Percentiles rank a stretch among this genome's conserved stretches.
phyloP scores from a whole-genome alignment of 768 basidiomycete genomes.

The Panaeolus cyanescens region DNA sequence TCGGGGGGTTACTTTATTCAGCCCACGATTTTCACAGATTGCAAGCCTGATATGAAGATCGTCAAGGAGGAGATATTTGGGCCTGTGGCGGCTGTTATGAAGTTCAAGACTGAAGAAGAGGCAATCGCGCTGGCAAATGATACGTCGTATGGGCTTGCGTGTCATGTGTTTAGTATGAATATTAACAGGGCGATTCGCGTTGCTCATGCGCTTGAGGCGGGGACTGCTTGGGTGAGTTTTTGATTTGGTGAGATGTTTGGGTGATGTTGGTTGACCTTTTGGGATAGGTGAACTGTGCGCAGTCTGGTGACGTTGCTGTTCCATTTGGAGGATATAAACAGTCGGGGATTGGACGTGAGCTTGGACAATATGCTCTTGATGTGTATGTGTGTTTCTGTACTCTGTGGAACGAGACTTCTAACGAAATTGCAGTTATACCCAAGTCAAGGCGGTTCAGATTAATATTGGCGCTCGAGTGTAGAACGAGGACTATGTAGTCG shows the following conservation, averaged over 20 bases:
- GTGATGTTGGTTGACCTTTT: background rate
- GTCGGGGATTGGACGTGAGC: conserved; percentile 69
- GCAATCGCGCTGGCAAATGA: conserved; percentile 70
- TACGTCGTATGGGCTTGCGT: conserved; percentile 76
- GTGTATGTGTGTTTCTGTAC: conserved; percentile 37
- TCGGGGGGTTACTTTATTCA: conserved; percentile 59
- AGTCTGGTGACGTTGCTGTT: conserved; percentile 45
- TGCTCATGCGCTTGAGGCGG: conserved; percentile 75
- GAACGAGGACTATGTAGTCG: too few relatives aligned
- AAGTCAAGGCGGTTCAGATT: conserved; percentile 65
- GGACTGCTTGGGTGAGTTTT: conserved; percentile 64
- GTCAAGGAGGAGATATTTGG: conserved; percentile 78
- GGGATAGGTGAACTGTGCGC: conserved; percentile 42
- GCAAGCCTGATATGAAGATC: conserved; percentile 69
- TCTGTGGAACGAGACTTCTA: background rate
- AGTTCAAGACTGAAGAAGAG: conserved; percentile 70
- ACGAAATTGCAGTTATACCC: conserved; percentile 44
- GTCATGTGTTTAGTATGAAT: conserved; percentile 74
- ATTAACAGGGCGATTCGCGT: conserved; percentile 63
- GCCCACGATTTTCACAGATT: conserved; percentile 75
- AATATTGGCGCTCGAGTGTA: conserved; percentile 39
- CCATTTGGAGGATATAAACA: conserved; percentile 80
- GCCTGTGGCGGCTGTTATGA: conserved; percentile 72
- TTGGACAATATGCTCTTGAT: conserved; percentile 63
- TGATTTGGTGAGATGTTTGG: conserved; percentile 23